Evolutionary conservation across 805 yeast genomes (phyloP).

Genomic region (Nakazawaea populi): DNA sequence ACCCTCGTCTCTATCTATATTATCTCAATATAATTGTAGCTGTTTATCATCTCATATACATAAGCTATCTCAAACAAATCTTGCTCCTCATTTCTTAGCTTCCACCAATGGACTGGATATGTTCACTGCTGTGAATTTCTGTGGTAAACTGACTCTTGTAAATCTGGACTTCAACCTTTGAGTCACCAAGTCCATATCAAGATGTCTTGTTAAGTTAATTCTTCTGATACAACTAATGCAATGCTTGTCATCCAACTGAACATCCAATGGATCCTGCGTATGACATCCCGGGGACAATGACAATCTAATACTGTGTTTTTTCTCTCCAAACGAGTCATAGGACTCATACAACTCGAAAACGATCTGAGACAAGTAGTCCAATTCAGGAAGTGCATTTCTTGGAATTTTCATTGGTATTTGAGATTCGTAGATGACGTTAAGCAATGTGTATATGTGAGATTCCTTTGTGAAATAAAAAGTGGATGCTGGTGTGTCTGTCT

Average conservation of each 20-base stretch:
- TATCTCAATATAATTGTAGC: not conserved
- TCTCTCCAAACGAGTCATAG: slow-evolving; percentile 59
- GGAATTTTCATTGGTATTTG: slow-evolving; percentile 94
- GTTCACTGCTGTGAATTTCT: slow-evolving; percentile 84
- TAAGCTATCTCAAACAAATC: too few relatives aligned
- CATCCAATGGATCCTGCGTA: slow-evolving; percentile 95
- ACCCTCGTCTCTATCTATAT: too few relatives aligned
- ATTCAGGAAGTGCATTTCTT: slow-evolving; percentile 91
- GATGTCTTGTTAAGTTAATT: slow-evolving; percentile 82
- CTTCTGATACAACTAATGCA: slow-evolving; percentile 95
- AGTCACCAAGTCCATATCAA: slow-evolving; percentile 84
- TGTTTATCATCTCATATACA: not conserved
- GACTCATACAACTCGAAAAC: slow-evolving; percentile 89
- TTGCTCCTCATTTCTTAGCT: slow-evolving; percentile 12
- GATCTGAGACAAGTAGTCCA: slow-evolving; percentile 92
- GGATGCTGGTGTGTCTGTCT: slow-evolving; percentile 74
- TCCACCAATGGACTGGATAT: slow-evolving; percentile 59
- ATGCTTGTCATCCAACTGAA: slow-evolving; percentile 92
- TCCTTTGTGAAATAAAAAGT: slow-evolving; percentile 94
- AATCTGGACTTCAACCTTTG: slow-evolving; percentile 79
- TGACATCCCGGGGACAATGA: slow-evolving; percentile 98
- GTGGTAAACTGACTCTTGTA: slow-evolving; percentile 83
- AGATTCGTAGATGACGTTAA: slow-evolving; percentile 87
- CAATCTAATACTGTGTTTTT: slow-evolving; percentile 83
- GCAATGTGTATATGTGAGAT: slow-evolving; percentile 88